Evolutionary conservation across 2,329 filamentous ascomycete species (phyloP).

Genomic region (Colletotrichum tamarilloi): DNA sequence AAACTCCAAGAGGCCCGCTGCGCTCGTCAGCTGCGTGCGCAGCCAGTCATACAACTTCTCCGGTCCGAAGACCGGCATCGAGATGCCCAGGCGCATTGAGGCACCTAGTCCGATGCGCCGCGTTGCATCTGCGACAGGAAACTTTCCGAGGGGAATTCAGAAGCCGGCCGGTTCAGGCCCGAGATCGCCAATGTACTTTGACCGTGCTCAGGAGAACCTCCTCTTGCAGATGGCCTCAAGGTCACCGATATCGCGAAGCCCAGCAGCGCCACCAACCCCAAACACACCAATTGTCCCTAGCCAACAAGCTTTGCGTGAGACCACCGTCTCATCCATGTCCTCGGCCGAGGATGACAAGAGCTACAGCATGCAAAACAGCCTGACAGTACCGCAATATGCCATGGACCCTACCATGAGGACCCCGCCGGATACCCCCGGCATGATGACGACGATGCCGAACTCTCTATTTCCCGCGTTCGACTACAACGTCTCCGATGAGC

Average conservation of each 20-base stretch:
- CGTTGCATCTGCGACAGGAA: slow-evolving; percentile 63
- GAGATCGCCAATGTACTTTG: slow-evolving; percentile 56
- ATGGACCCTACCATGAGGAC: slow-evolving; percentile 60
- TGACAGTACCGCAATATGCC: slow-evolving; percentile 41
- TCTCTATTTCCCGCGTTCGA: slow-evolving; percentile 52
- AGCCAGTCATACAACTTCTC: slow-evolving; percentile 52
- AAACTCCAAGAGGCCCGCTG: slow-evolving; percentile 60
- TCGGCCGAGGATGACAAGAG: slow-evolving; percentile 50
- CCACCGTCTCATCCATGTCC: slow-evolving; percentile 49
- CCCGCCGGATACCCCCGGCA: slow-evolving; percentile 63
- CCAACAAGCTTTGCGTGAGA: slow-evolving; percentile 52
- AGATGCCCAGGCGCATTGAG: slow-evolving; percentile 57
- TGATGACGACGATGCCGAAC: slow-evolving; percentile 54
- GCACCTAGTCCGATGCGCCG: slow-evolving; percentile 62
- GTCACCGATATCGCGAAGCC: slow-evolving; percentile 54
- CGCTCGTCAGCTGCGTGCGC: slow-evolving; percentile 58
- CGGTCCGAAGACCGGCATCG: slow-evolving; percentile 59
- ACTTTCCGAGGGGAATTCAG: slow-evolving; percentile 52
- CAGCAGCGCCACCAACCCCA: slow-evolving; percentile 60
- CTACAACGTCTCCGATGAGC: slow-evolving; percentile 57
- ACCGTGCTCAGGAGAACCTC: slow-evolving; percentile 57
- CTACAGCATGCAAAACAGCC: slow-evolving; percentile 35
- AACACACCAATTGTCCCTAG: slow-evolving; percentile 58
- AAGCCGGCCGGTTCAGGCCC: slow-evolving; percentile 50
- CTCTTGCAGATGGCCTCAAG: slow-evolving; percentile 51